phyloP scores from a whole-genome alignment of 805 yeast species.

The Saccharomycopsis schoenii region DNA sequence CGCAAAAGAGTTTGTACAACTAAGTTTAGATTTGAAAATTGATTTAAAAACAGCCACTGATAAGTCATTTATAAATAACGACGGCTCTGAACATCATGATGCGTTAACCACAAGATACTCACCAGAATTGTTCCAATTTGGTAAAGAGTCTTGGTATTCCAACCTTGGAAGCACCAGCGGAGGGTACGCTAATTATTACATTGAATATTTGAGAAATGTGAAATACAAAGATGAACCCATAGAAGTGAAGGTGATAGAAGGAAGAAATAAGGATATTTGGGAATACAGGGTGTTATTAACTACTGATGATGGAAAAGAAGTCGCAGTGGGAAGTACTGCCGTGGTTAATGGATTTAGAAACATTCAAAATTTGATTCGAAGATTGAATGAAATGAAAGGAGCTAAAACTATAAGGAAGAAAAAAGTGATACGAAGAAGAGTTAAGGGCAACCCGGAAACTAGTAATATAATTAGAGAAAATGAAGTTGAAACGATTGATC shows the following conservation, averaged over 20 bases:
- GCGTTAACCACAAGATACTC: slow-evolving; percentile 24
- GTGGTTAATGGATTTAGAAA: slow-evolving; percentile 87
- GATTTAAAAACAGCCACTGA: slow-evolving; percentile 24
- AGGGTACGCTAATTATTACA: slow-evolving; percentile 72
- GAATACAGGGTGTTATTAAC: slow-evolving; percentile 50
- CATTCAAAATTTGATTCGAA: slow-evolving; percentile 87
- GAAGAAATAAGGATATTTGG: slow-evolving; percentile 68
- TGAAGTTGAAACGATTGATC: slow-evolving; percentile 19
- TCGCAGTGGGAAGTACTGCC: slow-evolving; percentile 45
- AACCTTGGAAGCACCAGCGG: slow-evolving; percentile 82
- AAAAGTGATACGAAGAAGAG: slow-evolving; percentile 36
- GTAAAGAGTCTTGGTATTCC: slow-evolving; percentile 52
- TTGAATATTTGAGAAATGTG: slow-evolving; percentile 31
- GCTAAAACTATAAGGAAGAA: slow-evolving; percentile 20
- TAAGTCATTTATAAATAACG: neutral
- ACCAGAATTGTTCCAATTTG: slow-evolving; percentile 57
- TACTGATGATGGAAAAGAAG: slow-evolving; percentile 22
- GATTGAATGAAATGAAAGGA: slow-evolving; percentile 41
- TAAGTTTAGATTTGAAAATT: slow-evolving; percentile 47
- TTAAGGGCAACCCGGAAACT: slow-evolving; percentile 19
- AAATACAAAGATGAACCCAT: slow-evolving; percentile 20
- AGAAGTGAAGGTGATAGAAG: slow-evolving; percentile 35
- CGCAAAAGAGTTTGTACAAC: slow-evolving; percentile 72
- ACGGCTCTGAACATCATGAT: neutral
- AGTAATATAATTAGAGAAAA: slow-evolving; percentile 11